A percentile compares a stretch with the other conserved stretches of the same genome.
These are phyloP conservation scores for Ganoderma sinense DNA, from an alignment of 1,284 basidiomycete species.

Conservation along the genomic window DNA sequence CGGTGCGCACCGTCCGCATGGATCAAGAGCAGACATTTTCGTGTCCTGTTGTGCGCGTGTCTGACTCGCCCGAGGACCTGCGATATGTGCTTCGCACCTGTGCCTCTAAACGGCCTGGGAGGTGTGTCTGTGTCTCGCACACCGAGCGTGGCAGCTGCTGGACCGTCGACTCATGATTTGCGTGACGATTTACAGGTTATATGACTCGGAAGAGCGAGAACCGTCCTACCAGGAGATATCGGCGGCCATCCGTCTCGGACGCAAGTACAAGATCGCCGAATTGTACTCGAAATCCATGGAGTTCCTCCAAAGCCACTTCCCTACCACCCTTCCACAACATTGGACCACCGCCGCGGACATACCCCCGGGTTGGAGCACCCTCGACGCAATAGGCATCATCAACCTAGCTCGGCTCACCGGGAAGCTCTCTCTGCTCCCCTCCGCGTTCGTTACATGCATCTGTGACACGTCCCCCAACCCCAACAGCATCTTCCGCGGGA, in stretches of 20 bases:
- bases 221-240: neutral
- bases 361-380: slow-evolving; percentile 7
- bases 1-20: neutral
- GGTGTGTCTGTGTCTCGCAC: neutral
- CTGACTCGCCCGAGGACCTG: slow-evolving; percentile 5
- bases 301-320: neutral
- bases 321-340: neutral
- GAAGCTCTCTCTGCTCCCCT: too few species aligned
- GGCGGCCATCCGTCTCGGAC: neutral
- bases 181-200: neutral
- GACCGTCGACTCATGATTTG: neutral
- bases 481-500: too few species aligned
- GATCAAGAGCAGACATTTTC: neutral
- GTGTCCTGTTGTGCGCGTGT: neutral
- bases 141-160: too few species aligned
- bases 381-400: slow-evolving; percentile 20
- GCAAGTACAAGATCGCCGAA: neutral
- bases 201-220: neutral
- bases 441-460: too few species aligned
- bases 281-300: neutral
- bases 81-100: neutral
- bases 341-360: neutral
- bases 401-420: slow-evolving; percentile 26
- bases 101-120: neutral
- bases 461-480: too few species aligned